A percentile compares a stretch with the other conserved stretches of the same genome.
These are phyloP conservation scores for Tylopilus intermedius DNA, from an alignment of 768 basidiomycete species.

Conservation along the genomic window DNA sequence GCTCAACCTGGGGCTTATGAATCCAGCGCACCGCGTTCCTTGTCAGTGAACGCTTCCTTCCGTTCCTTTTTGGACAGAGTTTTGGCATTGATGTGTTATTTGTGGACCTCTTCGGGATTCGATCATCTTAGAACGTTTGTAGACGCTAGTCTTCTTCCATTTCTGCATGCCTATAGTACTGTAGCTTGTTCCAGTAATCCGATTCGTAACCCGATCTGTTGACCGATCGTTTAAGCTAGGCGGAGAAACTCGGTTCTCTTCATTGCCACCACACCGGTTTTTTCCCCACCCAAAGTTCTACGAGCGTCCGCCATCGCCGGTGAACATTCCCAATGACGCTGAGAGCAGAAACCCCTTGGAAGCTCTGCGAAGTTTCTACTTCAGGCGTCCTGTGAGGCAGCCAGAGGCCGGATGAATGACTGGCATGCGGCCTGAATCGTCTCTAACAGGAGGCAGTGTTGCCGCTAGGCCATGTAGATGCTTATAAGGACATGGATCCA, in stretches of 20 bases:
- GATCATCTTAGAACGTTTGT: slow-evolving; percentile 9
- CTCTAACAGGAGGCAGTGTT: too few species aligned
- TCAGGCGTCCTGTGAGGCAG: background rate
- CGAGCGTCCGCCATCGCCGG: background rate
- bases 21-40: slow-evolving; percentile 12
- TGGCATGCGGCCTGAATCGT: background rate
- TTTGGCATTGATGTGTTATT: background rate
- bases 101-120: background rate
- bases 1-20: slow-evolving; percentile 42
- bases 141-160: slow-evolving; percentile 8
- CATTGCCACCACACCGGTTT: background rate
- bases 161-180: background rate
- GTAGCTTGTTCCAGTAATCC: slow-evolving; percentile 1
- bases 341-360: background rate
- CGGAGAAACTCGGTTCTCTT: background rate
- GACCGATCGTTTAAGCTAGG: background rate
- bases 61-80: background rate
- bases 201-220: background rate
- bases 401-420: background rate
- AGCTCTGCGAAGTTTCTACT: too few species aligned
- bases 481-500: too few species aligned
- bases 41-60: background rate
- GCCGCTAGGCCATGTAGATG: too few species aligned
- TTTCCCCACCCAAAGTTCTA: too few species aligned
- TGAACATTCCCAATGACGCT: background rate